These are phyloP conservation scores for Amaranthus cruentus DNA, from an alignment of 148 eudicot genomes.

Conservation along the genomic window DNA sequence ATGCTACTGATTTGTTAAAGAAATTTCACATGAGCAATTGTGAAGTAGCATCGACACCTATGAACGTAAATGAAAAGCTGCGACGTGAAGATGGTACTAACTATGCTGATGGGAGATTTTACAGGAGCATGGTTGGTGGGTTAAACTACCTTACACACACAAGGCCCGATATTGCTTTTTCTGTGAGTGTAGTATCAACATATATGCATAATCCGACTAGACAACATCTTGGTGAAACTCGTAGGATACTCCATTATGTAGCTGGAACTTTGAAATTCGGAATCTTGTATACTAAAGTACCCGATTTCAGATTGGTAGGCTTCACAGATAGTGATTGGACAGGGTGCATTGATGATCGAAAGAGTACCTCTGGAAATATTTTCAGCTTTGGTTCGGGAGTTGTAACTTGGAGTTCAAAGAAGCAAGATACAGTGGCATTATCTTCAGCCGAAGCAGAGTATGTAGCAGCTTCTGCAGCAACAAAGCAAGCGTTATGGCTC, in stretches of 20 bases:
- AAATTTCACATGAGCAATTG: not conserved
- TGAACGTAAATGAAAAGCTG: slow-evolving; percentile 9
- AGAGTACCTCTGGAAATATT: not conserved
- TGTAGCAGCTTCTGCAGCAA: slow-evolving; percentile 5
- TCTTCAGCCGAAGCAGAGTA: not conserved
- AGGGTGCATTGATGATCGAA: not conserved
- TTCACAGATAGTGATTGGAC: slow-evolving; percentile 3
- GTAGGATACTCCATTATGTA: not conserved
- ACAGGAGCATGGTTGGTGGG: slow-evolving; percentile 5
- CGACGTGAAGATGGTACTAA: not conserved
- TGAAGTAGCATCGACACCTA: not conserved
- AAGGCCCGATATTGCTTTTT: slow-evolving; percentile 10
- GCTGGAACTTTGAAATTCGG: slow-evolving; percentile 7
- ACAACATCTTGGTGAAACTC: no score
- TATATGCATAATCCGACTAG: no score
- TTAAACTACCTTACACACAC: slow-evolving; percentile 11
- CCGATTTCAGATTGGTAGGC: not conserved
- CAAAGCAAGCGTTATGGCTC: not conserved
- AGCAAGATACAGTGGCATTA: no score
- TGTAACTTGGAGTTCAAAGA: no score
- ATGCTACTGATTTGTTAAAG: slow-evolving; percentile 3
- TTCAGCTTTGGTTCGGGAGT: not conserved
- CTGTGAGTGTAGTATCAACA: not conserved
- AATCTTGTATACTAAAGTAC: not conserved
- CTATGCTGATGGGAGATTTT: not conserved